Percentiles rank a stretch among this genome's conserved stretches.
Evolutionary conservation across 257 asterid genomes (phyloP).

Genomic region (Solanum peruvianum): DNA sequence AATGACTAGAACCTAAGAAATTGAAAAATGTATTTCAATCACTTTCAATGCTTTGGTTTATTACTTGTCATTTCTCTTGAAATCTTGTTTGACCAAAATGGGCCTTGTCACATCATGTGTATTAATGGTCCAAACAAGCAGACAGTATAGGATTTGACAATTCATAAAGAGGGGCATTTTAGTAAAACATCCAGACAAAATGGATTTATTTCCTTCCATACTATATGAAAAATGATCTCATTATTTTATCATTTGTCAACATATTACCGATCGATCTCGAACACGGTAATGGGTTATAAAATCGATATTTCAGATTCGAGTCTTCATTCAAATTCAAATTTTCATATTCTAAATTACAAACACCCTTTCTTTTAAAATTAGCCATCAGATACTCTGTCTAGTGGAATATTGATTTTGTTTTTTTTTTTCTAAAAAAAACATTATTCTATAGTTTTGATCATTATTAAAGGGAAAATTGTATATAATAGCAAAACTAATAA

Average conservation of each 20-base stretch:
- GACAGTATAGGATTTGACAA: not conserved
- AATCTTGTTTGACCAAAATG: not conserved
- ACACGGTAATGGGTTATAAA: not conserved
- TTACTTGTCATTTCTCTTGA: not conserved
- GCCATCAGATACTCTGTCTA: not conserved
- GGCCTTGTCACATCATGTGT: not conserved
- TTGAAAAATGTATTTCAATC: not conserved
- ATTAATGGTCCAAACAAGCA: not conserved
- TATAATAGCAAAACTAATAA: no score
- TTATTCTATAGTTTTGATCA: not conserved
- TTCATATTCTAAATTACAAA: not conserved
- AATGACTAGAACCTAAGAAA: not conserved
- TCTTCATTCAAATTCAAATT: not conserved
- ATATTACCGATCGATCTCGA: not conserved
- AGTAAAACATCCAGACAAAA: not conserved
- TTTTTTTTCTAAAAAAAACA: rapidly evolving
- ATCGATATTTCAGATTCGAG: not conserved
- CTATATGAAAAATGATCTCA: not conserved
- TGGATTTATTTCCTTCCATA: not conserved
- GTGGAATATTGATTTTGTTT: not conserved
- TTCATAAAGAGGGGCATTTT: not conserved
- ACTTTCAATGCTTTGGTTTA: not conserved
- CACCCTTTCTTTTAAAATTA: not conserved
- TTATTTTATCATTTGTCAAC: not conserved
- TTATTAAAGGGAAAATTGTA: not conserved